Evolutionary conservation across 495 filamentous ascomycete genomes (phyloP), one percentile per base, ranked within the genome.

Genomic region (Penicillium coprophilum): DNA sequence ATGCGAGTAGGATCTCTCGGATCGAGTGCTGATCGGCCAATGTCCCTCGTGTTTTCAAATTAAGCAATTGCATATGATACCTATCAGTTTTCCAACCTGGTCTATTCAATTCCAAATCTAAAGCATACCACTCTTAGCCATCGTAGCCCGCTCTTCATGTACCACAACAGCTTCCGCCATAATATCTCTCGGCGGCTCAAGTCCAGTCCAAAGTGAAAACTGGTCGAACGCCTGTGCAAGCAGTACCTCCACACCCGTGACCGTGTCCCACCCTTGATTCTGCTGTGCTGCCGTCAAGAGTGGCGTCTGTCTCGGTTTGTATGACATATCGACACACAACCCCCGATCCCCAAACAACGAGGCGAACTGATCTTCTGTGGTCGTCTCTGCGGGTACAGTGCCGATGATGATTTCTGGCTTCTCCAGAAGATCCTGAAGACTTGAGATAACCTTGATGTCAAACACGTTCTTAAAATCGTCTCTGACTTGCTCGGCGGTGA

Each of bases 151-250:
- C 30, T 58, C 36, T n/a, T 24, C 32, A 47, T 63, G 54, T 1
- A 21, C 36, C 34, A 40, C 36, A 52, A 60, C 47, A 1, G 54
- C 57, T n/a, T 65, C 54, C 11, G 20, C 32, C 50, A 60, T 65
- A 19, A 46, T 36, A 23, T 57, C 36, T 12, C 34, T 56, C 0
- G 63, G 60, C 0, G 57, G 30, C 27, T 66, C 56, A 24, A 81
- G 71, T 3, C 84, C 86, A 1, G 85, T 86, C 75, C 88, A 88
- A 31, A 90, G 69, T 61, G 86, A 78, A 66, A 88, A 90, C 30
- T 87, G 86, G 46, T 85, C 86, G 69, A 84, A 87, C 12, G 81
- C 87, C 74, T 88, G 87, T 63, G 88, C 83, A 2, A 83, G 79
- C 15, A 91, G 74, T 6, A 91, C 80, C 60, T 89, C 88, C 17